Conservation (phyloP, 495 filamentous ascomycete species). For the Daldinia loculata region DNA sequence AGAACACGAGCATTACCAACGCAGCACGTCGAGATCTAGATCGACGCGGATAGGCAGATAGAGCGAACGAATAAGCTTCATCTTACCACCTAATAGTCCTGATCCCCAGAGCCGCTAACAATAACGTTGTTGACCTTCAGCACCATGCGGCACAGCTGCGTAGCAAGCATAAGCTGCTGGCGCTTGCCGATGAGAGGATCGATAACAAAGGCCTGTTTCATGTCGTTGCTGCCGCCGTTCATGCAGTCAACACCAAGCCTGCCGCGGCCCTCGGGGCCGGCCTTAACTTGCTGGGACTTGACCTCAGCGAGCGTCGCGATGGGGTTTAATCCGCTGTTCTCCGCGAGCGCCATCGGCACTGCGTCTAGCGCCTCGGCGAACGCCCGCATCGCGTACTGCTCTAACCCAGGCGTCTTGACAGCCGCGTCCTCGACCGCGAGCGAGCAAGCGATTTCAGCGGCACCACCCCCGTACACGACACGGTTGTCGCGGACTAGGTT, state of each 20-base stretch:
- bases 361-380: slow-evolving; percentile 95
- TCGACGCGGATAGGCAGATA: neutral
- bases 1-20: neutral
- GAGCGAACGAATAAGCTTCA: neutral
- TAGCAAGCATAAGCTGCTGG: slow-evolving; percentile 94
- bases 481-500: slow-evolving; percentile 97
- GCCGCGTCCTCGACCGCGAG: slow-evolving; percentile 95
- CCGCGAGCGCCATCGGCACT: slow-evolving; percentile 94
- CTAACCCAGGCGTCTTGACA: slow-evolving; percentile 91
- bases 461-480: slow-evolving; percentile 97
- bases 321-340: slow-evolving; percentile 95
- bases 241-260: slow-evolving; percentile 97
- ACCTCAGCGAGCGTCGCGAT: slow-evolving; percentile 94
- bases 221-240: slow-evolving; percentile 91
- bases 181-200: slow-evolving; percentile 97
- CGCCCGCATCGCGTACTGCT: slow-evolving; percentile 98
- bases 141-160: slow-evolving; percentile 98
- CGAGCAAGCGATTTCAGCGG: slow-evolving; percentile 97
- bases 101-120: slow-evolving; percentile 87
- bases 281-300: slow-evolving; percentile 95
- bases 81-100: slow-evolving; percentile 76
- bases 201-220: slow-evolving; percentile 97
- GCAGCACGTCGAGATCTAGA: neutral
- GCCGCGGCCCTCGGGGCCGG: slow-evolving; percentile 70
- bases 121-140: slow-evolving; percentile 98